Base-by-base conservation (phyloP, 148 eudicot species). In the Chenopodium berlandieri region DNA sequence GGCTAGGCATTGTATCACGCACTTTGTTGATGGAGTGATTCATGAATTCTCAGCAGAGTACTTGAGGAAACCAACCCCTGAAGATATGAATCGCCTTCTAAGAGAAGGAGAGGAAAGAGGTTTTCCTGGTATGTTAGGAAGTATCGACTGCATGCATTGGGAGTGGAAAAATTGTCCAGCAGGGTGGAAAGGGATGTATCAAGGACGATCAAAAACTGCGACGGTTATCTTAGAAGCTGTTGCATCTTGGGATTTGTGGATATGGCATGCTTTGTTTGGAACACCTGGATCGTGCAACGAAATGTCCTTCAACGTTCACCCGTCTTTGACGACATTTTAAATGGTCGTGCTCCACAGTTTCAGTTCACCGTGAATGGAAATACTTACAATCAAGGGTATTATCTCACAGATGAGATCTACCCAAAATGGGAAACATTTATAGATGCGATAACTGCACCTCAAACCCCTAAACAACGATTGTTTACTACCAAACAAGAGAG, bases 211-310 rank as follows among this genome's bases (percentile, higher is more conserved):
- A 22, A 19, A 25, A 73, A 73, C 58, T 17, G 31, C 32, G 31
- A 48, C 27, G 47, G 30, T 73, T 19, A 73, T 73, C 76, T 48
- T 73, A 23, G 32, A 73, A 46, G 58, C 4, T 16, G n/a, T 46
- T 48, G 76, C 76, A 4, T 73, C 76, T 73, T 20, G 56, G 32
- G 76, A 73, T 46, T 54, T 73, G 22, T 73, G 76, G 60, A 48
- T 73, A 12, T 73, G 58, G 19, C 63, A 56, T 19, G 63, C 63
- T 4, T 14, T 56, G 25, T 56, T 56, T 19, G 2, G 63, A 16
- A 56, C 63, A 13, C 16, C 16, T 9, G 22, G 63, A 12, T 56
- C 63, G 4, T 9, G 0, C 63, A 56, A 56, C 63, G 25, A 3
- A 56, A 34, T 34, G 4, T 34, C 37, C 37, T 34, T 34, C 58